A percentile compares a stretch with the other conserved stretches of the same genome.
Conservation (phyloP, 768 basidiomycete species). For the Lyophyllum atratum region DNA sequence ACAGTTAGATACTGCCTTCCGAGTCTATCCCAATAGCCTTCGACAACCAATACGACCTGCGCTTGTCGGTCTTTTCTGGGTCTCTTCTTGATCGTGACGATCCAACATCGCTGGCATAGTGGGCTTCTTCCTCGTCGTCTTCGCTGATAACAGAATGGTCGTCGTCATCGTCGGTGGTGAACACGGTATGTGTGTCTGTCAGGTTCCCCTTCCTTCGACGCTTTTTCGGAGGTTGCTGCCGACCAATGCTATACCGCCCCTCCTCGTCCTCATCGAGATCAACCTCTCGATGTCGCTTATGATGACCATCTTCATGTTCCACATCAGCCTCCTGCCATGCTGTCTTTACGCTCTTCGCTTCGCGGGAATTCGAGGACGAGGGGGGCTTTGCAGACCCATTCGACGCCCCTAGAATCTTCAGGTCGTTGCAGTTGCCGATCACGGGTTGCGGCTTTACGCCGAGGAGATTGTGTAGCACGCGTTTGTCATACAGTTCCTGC, state of each 20-base stretch:
- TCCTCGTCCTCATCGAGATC: conserved; percentile 42
- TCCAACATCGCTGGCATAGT: conserved; percentile 20
- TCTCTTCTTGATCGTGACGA: conserved; percentile 10
- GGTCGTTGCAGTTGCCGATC: conserved; percentile 8
- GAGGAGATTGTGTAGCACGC: conserved; percentile 59
- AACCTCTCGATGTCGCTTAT: conserved; percentile 5
- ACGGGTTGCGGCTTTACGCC: conserved; percentile 37
- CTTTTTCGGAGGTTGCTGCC: conserved; percentile 46
- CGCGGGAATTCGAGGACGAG: conserved; percentile 10
- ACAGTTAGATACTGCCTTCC: conserved; percentile 21
- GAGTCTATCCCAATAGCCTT: conserved; percentile 47
- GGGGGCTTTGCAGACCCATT: conserved; percentile 17
- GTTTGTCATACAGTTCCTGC: conserved; percentile 65
- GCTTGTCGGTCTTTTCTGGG: conserved; percentile 32
- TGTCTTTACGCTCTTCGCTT: conserved; percentile 29
- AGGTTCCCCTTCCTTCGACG: conserved; percentile 42
- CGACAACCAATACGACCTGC: conserved; percentile 60
- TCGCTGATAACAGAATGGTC: conserved; percentile 27
- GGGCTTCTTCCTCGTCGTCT: conserved; percentile 16
- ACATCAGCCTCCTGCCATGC: conserved; percentile 43
- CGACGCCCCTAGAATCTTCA: conserved; percentile 5
- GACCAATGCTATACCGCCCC: conserved; percentile 58
- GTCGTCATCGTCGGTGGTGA: conserved; percentile 56
- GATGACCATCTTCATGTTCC: conserved; percentile 26
- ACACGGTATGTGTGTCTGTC: conserved; percentile 45